A percentile compares a stretch with the other conserved stretches of the same genome.
These are phyloP conservation scores for Tetrastigma voinierianum DNA, from an alignment of 164 flowering plant genomes.

Conservation along the genomic window DNA sequence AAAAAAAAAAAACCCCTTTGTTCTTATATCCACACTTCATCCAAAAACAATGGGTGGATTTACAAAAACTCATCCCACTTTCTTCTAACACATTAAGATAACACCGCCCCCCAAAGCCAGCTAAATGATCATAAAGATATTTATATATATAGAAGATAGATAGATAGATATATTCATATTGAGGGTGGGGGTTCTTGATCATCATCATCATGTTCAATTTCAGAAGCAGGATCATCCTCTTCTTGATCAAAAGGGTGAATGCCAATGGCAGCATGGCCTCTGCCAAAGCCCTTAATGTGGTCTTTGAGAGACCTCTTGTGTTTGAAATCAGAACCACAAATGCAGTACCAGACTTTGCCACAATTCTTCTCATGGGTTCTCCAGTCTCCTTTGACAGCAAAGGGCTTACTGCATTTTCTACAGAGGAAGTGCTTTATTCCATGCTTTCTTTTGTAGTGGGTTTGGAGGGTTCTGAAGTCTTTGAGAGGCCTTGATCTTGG, in stretches of 20 bases:
- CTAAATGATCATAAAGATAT: too few species aligned
- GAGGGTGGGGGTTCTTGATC: background rate
- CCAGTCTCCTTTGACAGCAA: conserved; percentile 54
- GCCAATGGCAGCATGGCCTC: conserved; percentile 30
- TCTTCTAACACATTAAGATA: too few species aligned
- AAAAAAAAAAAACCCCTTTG: too few species aligned
- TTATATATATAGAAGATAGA: background rate
- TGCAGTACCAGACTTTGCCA: conserved; percentile 48
- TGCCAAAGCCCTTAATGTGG: conserved; percentile 46
- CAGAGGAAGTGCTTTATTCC: conserved; percentile 46
- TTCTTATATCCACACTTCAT: too few species aligned
- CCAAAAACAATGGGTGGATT: too few species aligned
- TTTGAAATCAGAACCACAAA: conserved; percentile 53
- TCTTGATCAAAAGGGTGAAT: conserved; percentile 16
- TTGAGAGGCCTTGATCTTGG: conserved; percentile 51
- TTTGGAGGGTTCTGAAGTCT: conserved; percentile 55
- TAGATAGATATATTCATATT: background rate
- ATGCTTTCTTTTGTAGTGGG: conserved; percentile 58
- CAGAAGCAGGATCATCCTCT: conserved; percentile 29
- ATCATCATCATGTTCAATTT: conserved; percentile 17
- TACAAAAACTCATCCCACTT: too few species aligned
- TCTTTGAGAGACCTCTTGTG: conserved; percentile 52
- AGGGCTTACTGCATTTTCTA: conserved; percentile 43
- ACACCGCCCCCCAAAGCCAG: too few species aligned
- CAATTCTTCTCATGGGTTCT: conserved; percentile 61